A percentile compares a stretch with the other conserved stretches of the same genome.
Conservation (phyloP, 148 eudicot species). For the Rhododendron simsii region DNA sequence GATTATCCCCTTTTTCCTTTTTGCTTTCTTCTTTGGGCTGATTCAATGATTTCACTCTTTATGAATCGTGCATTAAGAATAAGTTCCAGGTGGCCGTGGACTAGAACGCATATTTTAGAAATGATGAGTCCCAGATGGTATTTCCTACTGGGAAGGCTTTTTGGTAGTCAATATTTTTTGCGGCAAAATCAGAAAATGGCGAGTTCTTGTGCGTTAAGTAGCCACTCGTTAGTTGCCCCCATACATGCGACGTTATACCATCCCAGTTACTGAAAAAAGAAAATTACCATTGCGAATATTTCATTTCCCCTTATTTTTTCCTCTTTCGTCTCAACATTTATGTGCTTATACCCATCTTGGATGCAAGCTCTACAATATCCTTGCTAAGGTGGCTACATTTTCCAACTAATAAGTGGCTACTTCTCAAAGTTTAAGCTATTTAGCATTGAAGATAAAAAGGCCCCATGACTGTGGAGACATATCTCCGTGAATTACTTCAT, state of each 20-base stretch:
- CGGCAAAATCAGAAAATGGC: background rate
- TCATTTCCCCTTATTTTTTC: background rate
- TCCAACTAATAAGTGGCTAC: background rate
- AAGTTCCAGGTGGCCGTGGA: background rate
- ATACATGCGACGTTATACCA: background rate
- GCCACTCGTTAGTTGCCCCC: background rate
- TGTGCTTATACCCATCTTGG: background rate
- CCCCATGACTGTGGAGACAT: background rate
- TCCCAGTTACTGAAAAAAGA: background rate
- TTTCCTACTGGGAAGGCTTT: background rate
- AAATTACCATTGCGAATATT: background rate
- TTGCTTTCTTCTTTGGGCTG: background rate
- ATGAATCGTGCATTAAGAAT: background rate
- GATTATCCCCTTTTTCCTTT: constrained; percentile 10
- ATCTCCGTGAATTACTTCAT: background rate
- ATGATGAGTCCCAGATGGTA: background rate
- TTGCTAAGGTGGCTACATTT: background rate
- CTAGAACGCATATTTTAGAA: background rate
- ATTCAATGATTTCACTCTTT: background rate
- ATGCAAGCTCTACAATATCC: background rate
- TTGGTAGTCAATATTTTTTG: background rate
- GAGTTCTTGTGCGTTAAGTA: too few species aligned
- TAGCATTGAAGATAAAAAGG: background rate
- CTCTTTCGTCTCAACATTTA: background rate
- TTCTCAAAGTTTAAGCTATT: background rate